Percentiles rank a stretch among this genome's conserved stretches.
Conservation (phyloP, 2,329 filamentous ascomycete species). For the Hymenoscyphus infarciens region DNA sequence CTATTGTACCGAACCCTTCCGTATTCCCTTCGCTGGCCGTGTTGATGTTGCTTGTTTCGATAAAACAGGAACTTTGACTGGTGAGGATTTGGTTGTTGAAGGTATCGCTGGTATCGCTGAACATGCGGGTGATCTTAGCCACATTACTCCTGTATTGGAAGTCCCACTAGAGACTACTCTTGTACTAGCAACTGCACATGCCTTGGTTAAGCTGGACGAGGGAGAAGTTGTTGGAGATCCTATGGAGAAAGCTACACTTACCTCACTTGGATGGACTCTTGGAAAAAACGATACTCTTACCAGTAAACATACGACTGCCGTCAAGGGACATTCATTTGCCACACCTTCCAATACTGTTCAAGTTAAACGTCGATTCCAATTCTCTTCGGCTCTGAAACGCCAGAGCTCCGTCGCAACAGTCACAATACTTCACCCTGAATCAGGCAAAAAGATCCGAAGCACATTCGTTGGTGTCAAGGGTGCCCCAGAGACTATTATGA, state of each 20-base stretch:
- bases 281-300: conserved; percentile 82
- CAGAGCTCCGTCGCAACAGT: conserved; percentile 92
- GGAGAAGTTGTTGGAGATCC: conserved; percentile 96
- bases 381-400: conserved; percentile 92
- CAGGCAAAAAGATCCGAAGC: conserved; percentile 71
- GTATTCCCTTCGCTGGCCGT: conserved; percentile 92
- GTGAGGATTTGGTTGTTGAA: conserved; percentile 94
- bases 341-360: conserved; percentile 73
- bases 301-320: conserved; percentile 54
- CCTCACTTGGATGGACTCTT: conserved; percentile 87
- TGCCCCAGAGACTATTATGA: conserved; percentile 93
- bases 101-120: conserved; percentile 89
- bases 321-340: conserved; percentile 43
- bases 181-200: conserved; percentile 91
- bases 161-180: conserved; percentile 80
- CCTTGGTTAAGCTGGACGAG: conserved; percentile 92
- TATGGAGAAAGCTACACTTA: conserved; percentile 96
- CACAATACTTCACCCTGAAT: conserved; percentile 65
- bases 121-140: conserved; percentile 76
- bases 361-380: conserved; percentile 95
- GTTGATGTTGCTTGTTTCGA: conserved; percentile 98
- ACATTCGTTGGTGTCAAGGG: conserved; percentile 97
- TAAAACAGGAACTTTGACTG: conserved; percentile 95
- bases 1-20: conserved; percentile 98
- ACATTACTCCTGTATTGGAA: conserved; percentile 67